These are phyloP conservation scores for Leucogyrophana mollusca DNA, from an alignment of 768 basidiomycete genomes.

Conservation along the genomic window DNA sequence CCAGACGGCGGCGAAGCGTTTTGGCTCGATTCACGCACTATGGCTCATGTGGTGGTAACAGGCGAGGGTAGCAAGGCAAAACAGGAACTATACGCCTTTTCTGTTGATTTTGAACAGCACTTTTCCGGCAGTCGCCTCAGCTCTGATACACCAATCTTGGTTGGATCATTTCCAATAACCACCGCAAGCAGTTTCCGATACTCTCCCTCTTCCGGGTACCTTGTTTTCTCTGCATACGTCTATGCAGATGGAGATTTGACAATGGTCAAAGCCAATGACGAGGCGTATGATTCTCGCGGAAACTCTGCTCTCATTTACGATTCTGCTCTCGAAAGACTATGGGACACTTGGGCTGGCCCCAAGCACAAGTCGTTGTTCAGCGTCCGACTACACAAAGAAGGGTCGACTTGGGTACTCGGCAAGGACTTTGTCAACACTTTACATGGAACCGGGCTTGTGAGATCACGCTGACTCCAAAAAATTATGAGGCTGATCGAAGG, in stretches of 20 bases:
- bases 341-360: slow-evolving; percentile 62
- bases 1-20: slow-evolving; percentile 64
- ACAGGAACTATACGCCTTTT: slow-evolving; percentile 57
- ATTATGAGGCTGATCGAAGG: background rate
- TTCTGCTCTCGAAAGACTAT: slow-evolving; percentile 59
- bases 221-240: slow-evolving; percentile 81
- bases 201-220: slow-evolving; percentile 43
- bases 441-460: slow-evolving; percentile 64
- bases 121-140: slow-evolving; percentile 23
- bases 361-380: slow-evolving; percentile 67
- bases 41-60: slow-evolving; percentile 58
- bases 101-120: slow-evolving; percentile 43
- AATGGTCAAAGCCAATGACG: slow-evolving; percentile 60
- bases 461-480: slow-evolving; percentile 20
- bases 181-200: slow-evolving; percentile 64
- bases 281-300: slow-evolving; percentile 65
- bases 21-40: slow-evolving; percentile 62
- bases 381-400: slow-evolving; percentile 47
- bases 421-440: slow-evolving; percentile 52
- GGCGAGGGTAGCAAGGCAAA: slow-evolving; percentile 39
- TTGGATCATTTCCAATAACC: slow-evolving; percentile 63
- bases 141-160: slow-evolving; percentile 36
- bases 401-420: slow-evolving; percentile 52
- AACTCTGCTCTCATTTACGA: slow-evolving; percentile 66
- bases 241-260: slow-evolving; percentile 68